phyloP scores from a whole-genome alignment of 2,329 filamentous ascomycete species.

The Aspergillus sp. region DNA sequence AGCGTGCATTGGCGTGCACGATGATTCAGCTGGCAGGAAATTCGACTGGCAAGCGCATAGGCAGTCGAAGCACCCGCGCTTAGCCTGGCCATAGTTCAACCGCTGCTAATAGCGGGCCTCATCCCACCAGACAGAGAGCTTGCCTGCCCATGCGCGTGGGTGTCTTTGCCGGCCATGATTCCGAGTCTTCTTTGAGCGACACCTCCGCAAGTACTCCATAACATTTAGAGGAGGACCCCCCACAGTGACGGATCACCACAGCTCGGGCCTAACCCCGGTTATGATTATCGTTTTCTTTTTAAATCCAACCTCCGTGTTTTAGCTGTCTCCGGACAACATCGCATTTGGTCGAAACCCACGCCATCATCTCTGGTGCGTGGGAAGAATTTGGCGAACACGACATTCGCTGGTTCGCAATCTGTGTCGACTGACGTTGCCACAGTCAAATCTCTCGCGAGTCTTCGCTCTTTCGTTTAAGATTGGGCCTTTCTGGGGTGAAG shows the following conservation, averaged over 20 bases:
- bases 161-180: background rate
- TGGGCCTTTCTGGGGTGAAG: too few species aligned
- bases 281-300: too few species aligned
- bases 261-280: too few species aligned
- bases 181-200: background rate
- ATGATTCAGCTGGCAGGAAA: background rate
- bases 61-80: background rate
- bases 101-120: slow-evolving; percentile 1
- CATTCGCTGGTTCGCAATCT: background rate
- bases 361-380: background rate
- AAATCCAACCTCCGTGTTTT: too few species aligned
- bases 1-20: background rate
- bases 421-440: background rate
- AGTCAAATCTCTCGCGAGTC: background rate
- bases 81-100: slow-evolving; percentile 1
- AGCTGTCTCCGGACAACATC: too few species aligned
- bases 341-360: background rate
- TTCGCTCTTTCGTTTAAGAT: background rate
- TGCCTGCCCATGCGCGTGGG: background rate
- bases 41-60: background rate
- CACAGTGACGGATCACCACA: too few species aligned
- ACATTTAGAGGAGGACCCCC: too few species aligned
- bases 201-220: too few species aligned
- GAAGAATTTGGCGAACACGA: background rate
- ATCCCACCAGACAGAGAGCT: background rate